Conservation (phyloP, 805 yeast genomes). For the Yarrowia hollandica region DNA sequence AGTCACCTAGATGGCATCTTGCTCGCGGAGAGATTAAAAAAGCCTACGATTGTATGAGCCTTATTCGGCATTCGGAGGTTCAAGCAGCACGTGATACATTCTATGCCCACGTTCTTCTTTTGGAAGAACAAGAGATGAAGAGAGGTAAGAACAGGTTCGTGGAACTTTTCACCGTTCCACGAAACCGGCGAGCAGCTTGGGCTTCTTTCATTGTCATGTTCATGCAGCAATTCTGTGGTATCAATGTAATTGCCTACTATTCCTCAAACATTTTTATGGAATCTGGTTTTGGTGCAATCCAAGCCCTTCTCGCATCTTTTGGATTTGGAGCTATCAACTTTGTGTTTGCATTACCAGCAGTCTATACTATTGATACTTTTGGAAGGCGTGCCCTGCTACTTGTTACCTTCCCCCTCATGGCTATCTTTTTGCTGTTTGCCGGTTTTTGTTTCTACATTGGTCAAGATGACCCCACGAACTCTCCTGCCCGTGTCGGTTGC, state of each 20-base stretch:
- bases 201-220: conserved; percentile 84
- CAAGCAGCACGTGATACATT: conserved; percentile 68
- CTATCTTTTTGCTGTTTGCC: conserved; percentile 51
- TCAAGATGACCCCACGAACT: conserved; percentile 39
- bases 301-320: conserved; percentile 76
- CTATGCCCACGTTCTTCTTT: conserved; percentile 55
- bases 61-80: conserved; percentile 49
- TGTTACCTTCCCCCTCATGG: conserved; percentile 61
- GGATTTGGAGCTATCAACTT: conserved; percentile 84
- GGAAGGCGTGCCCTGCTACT: conserved; percentile 68
- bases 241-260: conserved; percentile 86
- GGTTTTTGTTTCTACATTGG: conserved; percentile 73
- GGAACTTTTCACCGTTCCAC: conserved; percentile 61
- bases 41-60: conserved; percentile 51
- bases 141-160: conserved; percentile 41
- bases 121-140: conserved; percentile 44
- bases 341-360: conserved; percentile 81
- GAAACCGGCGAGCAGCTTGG: conserved; percentile 79
- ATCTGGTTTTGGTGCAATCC: conserved; percentile 61
- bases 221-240: conserved; percentile 90
- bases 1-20: conserved; percentile 70
- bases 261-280: conserved; percentile 72
- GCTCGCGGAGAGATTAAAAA: conserved; percentile 51
- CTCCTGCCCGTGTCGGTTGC: conserved; percentile 56
- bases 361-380: conserved; percentile 71